phyloP scores from a whole-genome alignment of 2,329 filamentous ascomycete species.

The Aspergillus sergii region DNA sequence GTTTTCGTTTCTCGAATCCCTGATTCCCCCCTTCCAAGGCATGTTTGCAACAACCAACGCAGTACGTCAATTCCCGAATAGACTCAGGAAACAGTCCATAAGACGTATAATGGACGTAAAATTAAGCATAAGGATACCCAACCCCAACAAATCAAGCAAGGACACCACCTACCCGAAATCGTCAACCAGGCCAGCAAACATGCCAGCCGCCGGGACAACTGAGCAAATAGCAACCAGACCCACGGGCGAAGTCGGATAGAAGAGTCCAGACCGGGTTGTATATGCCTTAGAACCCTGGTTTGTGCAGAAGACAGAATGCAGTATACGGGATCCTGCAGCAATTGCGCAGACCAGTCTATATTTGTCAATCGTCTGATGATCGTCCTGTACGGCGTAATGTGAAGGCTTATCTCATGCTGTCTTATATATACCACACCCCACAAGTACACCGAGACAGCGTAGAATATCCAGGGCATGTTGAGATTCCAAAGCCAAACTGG shows the following conservation, averaged over 20 bases:
- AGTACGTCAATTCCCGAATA: background rate
- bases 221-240: background rate
- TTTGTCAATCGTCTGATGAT: background rate
- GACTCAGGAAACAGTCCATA: background rate
- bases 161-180: background rate
- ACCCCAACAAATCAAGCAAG: background rate
- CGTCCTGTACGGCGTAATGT: background rate
- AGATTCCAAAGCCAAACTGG: background rate
- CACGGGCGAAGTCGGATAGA: background rate
- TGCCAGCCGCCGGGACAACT: background rate
- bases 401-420: background rate
- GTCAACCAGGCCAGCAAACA: background rate
- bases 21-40: background rate
- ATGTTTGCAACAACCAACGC: background rate
- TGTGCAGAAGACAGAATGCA: background rate
- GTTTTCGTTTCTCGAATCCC: constrained; percentile 12
- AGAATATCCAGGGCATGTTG: background rate
- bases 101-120: background rate
- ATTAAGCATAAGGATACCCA: background rate
- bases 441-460: background rate
- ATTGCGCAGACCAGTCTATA: background rate
- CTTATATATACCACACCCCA: background rate
- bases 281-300: background rate
- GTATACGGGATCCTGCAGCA: background rate
- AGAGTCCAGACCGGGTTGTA: background rate